Evolutionary conservation across 2,329 filamentous ascomycete genomes (phyloP).

Genomic region (Phoma sp.): DNA sequence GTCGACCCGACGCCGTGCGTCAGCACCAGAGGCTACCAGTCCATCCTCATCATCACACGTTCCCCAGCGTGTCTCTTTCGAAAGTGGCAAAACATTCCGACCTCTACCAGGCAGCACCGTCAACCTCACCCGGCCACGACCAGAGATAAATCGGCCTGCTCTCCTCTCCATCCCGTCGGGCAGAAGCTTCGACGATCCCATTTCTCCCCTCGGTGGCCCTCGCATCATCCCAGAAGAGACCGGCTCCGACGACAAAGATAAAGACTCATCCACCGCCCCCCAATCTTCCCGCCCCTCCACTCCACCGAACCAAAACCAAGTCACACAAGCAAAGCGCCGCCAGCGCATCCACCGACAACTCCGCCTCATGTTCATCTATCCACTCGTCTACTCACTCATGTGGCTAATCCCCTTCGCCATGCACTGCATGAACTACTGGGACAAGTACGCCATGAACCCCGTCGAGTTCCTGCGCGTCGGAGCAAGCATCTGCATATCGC

Average conservation of each 20-base stretch:
- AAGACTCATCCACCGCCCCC: not conserved
- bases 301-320: slow-evolving; percentile 10
- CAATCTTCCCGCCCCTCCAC: not conserved
- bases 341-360: slow-evolving; percentile 70
- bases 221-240: not conserved
- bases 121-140: not conserved
- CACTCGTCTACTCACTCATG: slow-evolving; percentile 71
- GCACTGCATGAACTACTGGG: slow-evolving; percentile 66
- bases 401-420: slow-evolving; percentile 75
- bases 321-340: slow-evolving; percentile 45
- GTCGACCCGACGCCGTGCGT: slow-evolving; percentile 11
- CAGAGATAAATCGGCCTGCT: not conserved
- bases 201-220: not conserved
- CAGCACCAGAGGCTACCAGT: not conserved
- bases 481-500: slow-evolving; percentile 63
- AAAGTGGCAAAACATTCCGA: not conserved
- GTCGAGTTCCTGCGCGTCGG: slow-evolving; percentile 64
- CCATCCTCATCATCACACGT: not conserved
- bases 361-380: slow-evolving; percentile 77
- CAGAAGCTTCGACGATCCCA: slow-evolving; percentile 2
- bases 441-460: slow-evolving; percentile 57
- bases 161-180: slow-evolving; percentile 17
- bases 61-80: not conserved
- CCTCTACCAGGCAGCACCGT: slow-evolving; percentile 9
- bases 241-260: not conserved